phyloP scores from a whole-genome alignment of 257 asterid genomes.

The Solanum sparsipilum region DNA sequence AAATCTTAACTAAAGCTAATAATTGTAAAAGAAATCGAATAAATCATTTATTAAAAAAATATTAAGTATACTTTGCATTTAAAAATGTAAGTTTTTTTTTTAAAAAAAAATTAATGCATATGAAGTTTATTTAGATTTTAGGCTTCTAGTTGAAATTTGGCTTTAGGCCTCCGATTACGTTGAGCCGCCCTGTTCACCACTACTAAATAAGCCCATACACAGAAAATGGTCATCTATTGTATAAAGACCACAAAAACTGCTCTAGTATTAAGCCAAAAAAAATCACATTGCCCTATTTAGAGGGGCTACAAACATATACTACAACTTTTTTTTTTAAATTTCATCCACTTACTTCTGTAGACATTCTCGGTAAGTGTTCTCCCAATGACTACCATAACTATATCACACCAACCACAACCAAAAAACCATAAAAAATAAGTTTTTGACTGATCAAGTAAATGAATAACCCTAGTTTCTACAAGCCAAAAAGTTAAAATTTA shows the following conservation, averaged over 20 bases:
- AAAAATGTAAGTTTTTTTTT: too few species aligned
- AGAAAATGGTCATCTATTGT: background rate
- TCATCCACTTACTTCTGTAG: background rate
- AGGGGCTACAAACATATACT: background rate
- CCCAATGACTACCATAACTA: background rate
- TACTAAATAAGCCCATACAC: background rate
- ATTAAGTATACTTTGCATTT: too few species aligned
- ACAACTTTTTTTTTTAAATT: background rate
- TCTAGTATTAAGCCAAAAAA: background rate
- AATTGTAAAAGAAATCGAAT: too few species aligned
- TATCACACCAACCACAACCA: background rate
- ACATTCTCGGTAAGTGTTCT: background rate
- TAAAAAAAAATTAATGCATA: too few species aligned
- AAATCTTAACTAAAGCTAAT: too few species aligned
- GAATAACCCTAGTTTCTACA: background rate
- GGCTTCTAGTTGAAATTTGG: too few species aligned
- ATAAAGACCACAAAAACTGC: background rate
- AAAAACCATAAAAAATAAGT: background rate
- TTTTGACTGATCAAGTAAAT: background rate
- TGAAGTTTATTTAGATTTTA: too few species aligned
- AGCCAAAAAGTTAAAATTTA: too few species aligned
- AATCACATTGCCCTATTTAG: background rate
- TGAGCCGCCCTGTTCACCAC: background rate
- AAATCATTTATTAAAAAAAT: too few species aligned
- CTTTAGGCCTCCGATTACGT: too few species aligned